These are phyloP conservation scores for Patellaria atrata DNA, from an alignment of 495 filamentous ascomycete species.

Conservation along the genomic window DNA sequence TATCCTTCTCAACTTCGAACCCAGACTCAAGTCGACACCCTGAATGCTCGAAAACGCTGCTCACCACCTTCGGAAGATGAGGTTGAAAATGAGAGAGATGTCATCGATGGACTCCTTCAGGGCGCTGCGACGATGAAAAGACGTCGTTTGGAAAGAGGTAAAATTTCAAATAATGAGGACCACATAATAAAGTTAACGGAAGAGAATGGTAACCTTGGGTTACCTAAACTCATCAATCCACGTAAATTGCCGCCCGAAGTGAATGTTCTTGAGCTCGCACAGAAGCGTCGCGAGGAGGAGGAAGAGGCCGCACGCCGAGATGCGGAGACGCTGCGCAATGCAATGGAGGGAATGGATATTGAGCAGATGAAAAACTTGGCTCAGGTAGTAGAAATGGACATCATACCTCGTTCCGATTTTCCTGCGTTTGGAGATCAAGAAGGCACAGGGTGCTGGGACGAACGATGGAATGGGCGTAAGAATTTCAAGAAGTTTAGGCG, in stretches of 20 bases:
- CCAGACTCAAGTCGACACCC: constrained; percentile 9
- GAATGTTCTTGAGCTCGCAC: constrained; percentile 54
- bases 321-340: constrained; percentile 38
- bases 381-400: constrained; percentile 67
- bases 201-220: too few species aligned
- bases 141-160: constrained; percentile 33
- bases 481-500: constrained; percentile 89
- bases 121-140: constrained; percentile 60
- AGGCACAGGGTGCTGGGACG: too few species aligned
- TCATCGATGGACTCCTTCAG: constrained; percentile 53
- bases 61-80: constrained; percentile 25
- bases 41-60: constrained; percentile 29
- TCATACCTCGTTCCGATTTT: constrained; percentile 27
- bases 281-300: constrained; percentile 51
- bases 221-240: too few species aligned
- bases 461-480: constrained; percentile 85
- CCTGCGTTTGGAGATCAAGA: constrained; percentile 39
- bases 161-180: too few species aligned
- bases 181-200: too few species aligned
- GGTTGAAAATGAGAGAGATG: constrained; percentile 35
- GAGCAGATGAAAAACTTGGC: constrained; percentile 58
- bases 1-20: neutral
- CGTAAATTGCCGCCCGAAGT: constrained; percentile 37
- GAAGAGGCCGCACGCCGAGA: constrained; percentile 47
- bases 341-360: constrained; percentile 47